phyloP scores from a whole-genome alignment of 192 early-diverging fungal genomes.

The Coemansia sp. region DNA sequence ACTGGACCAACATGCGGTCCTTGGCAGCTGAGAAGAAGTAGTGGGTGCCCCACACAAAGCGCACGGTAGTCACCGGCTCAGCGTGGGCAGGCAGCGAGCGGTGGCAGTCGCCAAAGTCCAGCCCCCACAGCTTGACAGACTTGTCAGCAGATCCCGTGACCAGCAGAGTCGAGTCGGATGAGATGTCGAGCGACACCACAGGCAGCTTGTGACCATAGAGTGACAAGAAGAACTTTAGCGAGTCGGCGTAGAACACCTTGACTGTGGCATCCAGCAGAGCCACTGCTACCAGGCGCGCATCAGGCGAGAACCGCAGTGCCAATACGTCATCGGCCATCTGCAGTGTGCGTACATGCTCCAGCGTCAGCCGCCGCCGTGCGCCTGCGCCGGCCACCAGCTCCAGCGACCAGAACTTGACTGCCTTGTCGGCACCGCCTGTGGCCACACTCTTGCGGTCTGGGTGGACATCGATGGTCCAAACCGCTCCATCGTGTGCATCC shows the following conservation, averaged over 20 bases:
- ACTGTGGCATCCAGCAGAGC: conserved; percentile 91
- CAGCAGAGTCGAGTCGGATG: conserved; percentile 86
- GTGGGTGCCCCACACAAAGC: conserved; percentile 93
- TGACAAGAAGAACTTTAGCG: conserved; percentile 95
- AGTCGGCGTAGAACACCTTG: conserved; percentile 95
- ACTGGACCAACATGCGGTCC: conserved; percentile 88
- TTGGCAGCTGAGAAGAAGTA: conserved; percentile 93
- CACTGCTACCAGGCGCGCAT: conserved; percentile 84
- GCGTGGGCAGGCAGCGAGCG: conserved; percentile 90
- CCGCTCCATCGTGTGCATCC: conserved; percentile 82
- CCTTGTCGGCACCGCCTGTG: conserved; percentile 90
- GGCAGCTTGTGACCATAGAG: conserved; percentile 98
- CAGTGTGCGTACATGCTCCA: conserved; percentile 58
- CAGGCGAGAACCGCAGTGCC: conserved; percentile 77
- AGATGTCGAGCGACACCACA: conserved; percentile 98
- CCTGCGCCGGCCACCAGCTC: conserved; percentile 62
- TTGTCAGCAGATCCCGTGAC: conserved; percentile 96
- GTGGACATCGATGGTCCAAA: conserved; percentile 83
- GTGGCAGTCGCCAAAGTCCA: conserved; percentile 99
- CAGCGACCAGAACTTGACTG: conserved; percentile 98
- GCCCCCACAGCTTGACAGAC: conserved; percentile 97
- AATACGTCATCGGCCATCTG: conserved; percentile 95
- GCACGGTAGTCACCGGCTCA: conserved; percentile 82
- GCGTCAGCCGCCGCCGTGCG: conserved; percentile 1
- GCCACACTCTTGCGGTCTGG: conserved; percentile 86